Base-by-base conservation (phyloP, 2,329 filamentous ascomycete genomes). In the Setomelanomma holmii region DNA sequence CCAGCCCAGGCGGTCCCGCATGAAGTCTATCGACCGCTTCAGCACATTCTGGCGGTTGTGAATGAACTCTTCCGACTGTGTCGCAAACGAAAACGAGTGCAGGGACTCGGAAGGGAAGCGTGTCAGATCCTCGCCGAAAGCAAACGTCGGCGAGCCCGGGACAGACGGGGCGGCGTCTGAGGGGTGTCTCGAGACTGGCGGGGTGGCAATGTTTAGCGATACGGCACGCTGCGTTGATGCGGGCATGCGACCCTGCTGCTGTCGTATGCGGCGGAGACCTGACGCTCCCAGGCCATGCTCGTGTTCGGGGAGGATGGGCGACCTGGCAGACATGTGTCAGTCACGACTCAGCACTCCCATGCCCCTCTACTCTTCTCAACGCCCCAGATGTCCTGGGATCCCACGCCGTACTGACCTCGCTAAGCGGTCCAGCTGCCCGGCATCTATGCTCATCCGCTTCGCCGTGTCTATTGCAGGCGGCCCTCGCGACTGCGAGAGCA, bases 81-180 rank as follows among this genome's bases (percentile, higher is more conserved):
- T 91, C 35, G 95, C 91, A 75, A 99, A 99, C 11, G 93, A 98
- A 78, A 99, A 99, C 1, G 95, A 99, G 76, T 99, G 95, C 40
- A 99, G 80, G 5, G 95, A 99, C 73, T 99, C 95, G 64, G 91
- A 91, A 1, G 95, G 93, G 72, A 99, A 99, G 44, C 93, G 88
- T 40, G 88, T 88, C 40, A 99, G 84, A 71, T 99, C 95, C 79
- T 98, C 95, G 67, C 86, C 84, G 69, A 92, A 91, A 56, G 85
- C 79, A 36, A 89, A 67, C 5, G 68, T 64, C 20, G 91, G 91
- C 19, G 91, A 92, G 17, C 82, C 80, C 20, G 88, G 87, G 5
- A 82, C 87, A n/a, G 86, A 80, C 7, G 83, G 79, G 21, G 86
- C 71, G 14, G 83, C 80, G 39, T 82, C 82, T n/a, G 72, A 74